These are phyloP conservation scores for Rhynchospora pubera DNA, from an alignment of 176 grass and related monocot genomes.

Conservation along the genomic window DNA sequence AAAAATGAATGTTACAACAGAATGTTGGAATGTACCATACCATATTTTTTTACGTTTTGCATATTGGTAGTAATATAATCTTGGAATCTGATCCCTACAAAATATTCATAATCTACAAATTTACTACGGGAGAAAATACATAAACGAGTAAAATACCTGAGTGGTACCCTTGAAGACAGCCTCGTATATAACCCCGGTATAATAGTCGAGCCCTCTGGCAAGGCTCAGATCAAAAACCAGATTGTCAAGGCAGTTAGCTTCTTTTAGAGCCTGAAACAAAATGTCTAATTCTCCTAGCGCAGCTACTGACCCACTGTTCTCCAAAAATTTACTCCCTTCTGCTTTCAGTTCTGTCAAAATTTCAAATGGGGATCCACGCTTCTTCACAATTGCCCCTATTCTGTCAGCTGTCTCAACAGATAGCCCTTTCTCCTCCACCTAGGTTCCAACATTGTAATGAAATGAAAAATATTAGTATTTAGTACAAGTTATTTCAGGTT, in stretches of 20 bases:
- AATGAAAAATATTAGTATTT: constrained; percentile 1
- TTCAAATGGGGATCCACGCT: constrained; percentile 56
- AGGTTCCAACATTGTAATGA: constrained; percentile 1
- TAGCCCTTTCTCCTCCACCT: constrained; percentile 96
- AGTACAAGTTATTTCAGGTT: neutral
- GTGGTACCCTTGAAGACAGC: constrained; percentile 88
- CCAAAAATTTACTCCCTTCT: constrained; percentile 68
- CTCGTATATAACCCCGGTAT: constrained; percentile 98
- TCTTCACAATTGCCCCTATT: constrained; percentile 79
- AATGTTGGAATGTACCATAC: neutral
- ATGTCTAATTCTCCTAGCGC: constrained; percentile 85
- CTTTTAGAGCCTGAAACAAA: constrained; percentile 78
- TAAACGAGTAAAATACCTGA: constrained; percentile 42
- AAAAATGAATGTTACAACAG: neutral
- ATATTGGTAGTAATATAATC: neutral
- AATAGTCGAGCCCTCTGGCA: constrained; percentile 95
- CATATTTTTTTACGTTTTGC: neutral
- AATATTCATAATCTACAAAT: neutral
- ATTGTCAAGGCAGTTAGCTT: constrained; percentile 57
- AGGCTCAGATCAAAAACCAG: constrained; percentile 97
- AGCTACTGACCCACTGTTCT: constrained; percentile 51
- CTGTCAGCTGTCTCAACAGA: constrained; percentile 74
- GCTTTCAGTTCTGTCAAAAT: constrained; percentile 66
- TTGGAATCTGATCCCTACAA: neutral
- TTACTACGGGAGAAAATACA: neutral